phyloP scores from a whole-genome alignment of 139 green algal species.

The Coelastrella sp. region DNA sequence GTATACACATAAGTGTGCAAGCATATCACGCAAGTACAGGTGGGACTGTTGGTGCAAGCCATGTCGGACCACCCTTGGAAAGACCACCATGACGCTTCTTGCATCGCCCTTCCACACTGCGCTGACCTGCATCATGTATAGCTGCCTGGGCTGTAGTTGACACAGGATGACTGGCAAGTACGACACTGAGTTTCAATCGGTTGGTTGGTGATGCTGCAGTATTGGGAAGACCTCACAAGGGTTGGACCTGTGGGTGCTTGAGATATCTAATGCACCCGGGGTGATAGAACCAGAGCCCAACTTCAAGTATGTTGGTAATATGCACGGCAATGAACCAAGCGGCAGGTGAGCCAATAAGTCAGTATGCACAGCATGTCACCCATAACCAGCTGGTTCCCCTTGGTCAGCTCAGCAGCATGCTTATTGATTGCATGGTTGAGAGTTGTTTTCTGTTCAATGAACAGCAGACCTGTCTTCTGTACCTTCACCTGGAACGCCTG shows the following conservation, averaged over 20 bases:
- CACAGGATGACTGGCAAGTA: too few species aligned
- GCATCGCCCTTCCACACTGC: too few species aligned
- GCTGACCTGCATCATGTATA: too few species aligned
- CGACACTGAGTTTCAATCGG: too few species aligned
- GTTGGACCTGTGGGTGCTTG: constrained; percentile 68
- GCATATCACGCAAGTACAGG: constrained; percentile 43
- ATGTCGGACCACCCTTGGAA: too few species aligned
- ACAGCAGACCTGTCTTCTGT: too few species aligned
- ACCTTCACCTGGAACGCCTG: neutral
- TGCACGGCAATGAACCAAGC: constrained; percentile 92
- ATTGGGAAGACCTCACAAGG: constrained; percentile 65
- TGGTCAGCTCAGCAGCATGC: too few species aligned
- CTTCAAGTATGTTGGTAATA: constrained; percentile 83
- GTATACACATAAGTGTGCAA: constrained; percentile 25
- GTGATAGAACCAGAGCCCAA: constrained; percentile 64
- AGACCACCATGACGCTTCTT: too few species aligned
- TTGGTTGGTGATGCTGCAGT: constrained; percentile 32
- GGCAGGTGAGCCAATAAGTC: constrained; percentile 78
- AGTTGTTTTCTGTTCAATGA: too few species aligned
- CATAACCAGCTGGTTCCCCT: neutral
- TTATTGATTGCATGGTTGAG: too few species aligned
- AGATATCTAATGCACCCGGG: constrained; percentile 67
- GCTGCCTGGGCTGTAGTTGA: too few species aligned
- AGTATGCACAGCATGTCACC: neutral
- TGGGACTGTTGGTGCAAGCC: too few species aligned